Evolutionary conservation across 176 grass and related monocot species (phyloP).

Genomic region (Triticum turgidum): DNA sequence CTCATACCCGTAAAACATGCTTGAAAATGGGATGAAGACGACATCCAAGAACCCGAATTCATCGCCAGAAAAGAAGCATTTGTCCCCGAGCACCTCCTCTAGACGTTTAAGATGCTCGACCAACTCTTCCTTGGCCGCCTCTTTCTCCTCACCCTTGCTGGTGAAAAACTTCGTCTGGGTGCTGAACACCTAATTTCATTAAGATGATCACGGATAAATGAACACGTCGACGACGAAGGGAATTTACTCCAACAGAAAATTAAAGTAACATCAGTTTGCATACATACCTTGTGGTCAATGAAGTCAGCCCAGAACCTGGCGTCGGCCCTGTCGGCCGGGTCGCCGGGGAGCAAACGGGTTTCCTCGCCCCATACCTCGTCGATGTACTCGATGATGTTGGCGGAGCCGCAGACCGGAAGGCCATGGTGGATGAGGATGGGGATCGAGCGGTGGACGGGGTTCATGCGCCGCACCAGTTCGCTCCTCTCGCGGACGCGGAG

Average conservation of each 20-base stretch:
- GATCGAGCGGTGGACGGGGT: conserved; percentile 13
- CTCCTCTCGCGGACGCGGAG: conserved; percentile 1
- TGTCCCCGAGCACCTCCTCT: conserved; percentile 34
- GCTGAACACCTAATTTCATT: conserved; percentile 24
- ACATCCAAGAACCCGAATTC: conserved; percentile 37
- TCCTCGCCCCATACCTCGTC: conserved; percentile 6
- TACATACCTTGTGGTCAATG: conserved; percentile 32
- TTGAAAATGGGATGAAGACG: conserved; percentile 26
- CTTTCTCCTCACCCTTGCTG: conserved; percentile 31
- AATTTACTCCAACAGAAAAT: background rate
- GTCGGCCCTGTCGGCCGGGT: conserved; percentile 1
- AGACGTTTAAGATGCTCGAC: conserved; percentile 8
- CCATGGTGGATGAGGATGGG: conserved; percentile 31
- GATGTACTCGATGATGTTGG: conserved; percentile 49
- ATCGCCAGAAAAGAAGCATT: conserved; percentile 23
- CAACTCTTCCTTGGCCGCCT: conserved; percentile 21
- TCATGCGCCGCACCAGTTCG: conserved; percentile 29
- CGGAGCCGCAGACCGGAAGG: conserved; percentile 5
- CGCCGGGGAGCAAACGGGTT: background rate
- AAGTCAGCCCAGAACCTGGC: conserved; percentile 41
- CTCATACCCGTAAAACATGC: conserved; percentile 42
- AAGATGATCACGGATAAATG: background rate
- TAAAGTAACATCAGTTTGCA: no score
- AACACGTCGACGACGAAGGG: background rate
- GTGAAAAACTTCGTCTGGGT: conserved; percentile 32